Conservation (phyloP, 768 basidiomycete genomes). For the Strobilomyces dryophilus region DNA sequence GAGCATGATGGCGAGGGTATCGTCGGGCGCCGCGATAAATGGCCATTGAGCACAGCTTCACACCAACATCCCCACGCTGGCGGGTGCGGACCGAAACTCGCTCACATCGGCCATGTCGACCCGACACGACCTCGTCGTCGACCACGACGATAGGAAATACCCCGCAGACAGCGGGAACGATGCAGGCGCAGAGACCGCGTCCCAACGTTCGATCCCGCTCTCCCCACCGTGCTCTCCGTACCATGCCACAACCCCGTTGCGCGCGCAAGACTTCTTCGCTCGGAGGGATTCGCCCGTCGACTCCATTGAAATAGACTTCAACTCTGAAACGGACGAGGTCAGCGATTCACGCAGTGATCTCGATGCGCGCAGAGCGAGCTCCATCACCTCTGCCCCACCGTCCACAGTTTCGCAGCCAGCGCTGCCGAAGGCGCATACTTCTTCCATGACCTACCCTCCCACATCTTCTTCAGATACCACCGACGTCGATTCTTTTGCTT, state of each 20-base stretch:
- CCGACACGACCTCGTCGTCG: neutral
- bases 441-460: conserved; percentile 58
- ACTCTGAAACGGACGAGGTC: conserved; percentile 50
- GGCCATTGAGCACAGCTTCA: neutral
- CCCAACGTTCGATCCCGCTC: conserved; percentile 72
- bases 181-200: conserved; percentile 71
- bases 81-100: neutral
- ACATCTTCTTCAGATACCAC: conserved; percentile 40
- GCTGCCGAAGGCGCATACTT: conserved; percentile 31
- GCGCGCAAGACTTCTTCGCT: conserved; percentile 28
- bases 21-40: neutral
- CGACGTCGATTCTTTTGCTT: conserved; percentile 56
- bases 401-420: conserved; percentile 37
- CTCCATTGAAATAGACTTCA: conserved; percentile 51
- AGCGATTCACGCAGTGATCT: conserved; percentile 43
- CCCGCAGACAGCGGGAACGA: conserved; percentile 39
- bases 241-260: conserved; percentile 21
- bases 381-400: conserved; percentile 48
- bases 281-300: conserved; percentile 43
- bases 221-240: conserved; percentile 55
- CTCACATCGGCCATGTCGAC: conserved; percentile 11
- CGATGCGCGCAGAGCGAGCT: conserved; percentile 38
- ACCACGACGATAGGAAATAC: conserved; percentile 6
- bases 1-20: conserved; percentile 14
- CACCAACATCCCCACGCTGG: neutral